phyloP scores from a whole-genome alignment of 2,329 filamentous ascomycete species.

The Microsporum ferrugineum region DNA sequence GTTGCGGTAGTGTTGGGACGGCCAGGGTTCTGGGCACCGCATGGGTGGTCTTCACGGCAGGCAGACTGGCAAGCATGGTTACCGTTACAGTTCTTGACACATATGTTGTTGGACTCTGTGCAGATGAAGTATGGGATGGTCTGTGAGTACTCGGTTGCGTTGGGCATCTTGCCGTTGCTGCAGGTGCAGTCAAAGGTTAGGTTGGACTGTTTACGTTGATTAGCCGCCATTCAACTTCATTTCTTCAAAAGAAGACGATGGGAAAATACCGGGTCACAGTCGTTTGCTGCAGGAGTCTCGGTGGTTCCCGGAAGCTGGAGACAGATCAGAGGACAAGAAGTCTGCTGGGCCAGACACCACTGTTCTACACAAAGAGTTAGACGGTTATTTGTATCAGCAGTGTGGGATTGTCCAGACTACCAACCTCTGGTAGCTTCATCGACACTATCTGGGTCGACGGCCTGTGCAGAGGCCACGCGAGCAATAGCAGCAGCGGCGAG shows the following conservation, averaged over 20 bases:
- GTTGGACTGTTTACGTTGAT: constrained; percentile 24
- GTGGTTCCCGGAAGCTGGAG: constrained; percentile 30
- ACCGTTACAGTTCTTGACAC: constrained; percentile 40
- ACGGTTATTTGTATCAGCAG: constrained; percentile 4
- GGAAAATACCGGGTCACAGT: constrained; percentile 29
- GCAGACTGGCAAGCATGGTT: constrained; percentile 40
- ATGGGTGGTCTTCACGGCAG: constrained; percentile 47
- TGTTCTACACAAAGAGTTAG: constrained; percentile 20
- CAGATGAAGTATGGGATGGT: constrained; percentile 54
- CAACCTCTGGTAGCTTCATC: constrained; percentile 27
- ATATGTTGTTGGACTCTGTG: constrained; percentile 46
- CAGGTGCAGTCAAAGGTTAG: constrained; percentile 49
- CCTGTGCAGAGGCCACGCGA: constrained; percentile 26
- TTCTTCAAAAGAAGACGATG: background rate
- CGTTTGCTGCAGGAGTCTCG: constrained; percentile 27
- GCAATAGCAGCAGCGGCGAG: constrained; percentile 17
- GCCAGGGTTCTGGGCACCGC: constrained; percentile 49
- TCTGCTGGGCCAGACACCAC: constrained; percentile 35
- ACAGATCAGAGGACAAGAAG: constrained; percentile 37
- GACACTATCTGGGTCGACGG: constrained; percentile 30
- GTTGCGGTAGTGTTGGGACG: constrained; percentile 42
- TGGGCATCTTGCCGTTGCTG: constrained; percentile 42
- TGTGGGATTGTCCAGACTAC: constrained; percentile 3
- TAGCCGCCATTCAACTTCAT: constrained; percentile 1
- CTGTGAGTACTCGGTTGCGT: constrained; percentile 50